phyloP scores from a whole-genome alignment of 768 basidiomycete genomes.

The Sporobolomyces pararoseus region DNA sequence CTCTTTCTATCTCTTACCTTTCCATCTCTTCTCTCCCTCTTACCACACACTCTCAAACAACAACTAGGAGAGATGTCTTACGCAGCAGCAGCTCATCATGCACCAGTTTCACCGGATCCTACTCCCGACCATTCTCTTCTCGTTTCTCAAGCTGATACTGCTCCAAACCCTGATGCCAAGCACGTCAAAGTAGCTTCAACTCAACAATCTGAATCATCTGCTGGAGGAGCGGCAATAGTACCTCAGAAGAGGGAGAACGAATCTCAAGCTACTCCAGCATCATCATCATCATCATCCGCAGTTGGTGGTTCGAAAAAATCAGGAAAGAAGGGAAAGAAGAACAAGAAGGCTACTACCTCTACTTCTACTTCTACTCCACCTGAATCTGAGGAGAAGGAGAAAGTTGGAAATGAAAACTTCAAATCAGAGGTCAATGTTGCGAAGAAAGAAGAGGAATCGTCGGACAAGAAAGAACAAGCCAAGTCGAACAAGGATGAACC shows the following conservation, averaged over 20 bases:
- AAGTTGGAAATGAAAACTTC: not conserved
- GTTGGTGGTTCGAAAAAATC: not conserved
- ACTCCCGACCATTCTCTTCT: slow-evolving; percentile 12
- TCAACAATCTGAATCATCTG: not conserved
- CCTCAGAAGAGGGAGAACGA: slow-evolving; percentile 6
- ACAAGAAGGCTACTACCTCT: not conserved
- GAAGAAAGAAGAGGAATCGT: not conserved
- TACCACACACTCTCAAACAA: not conserved
- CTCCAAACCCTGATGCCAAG: not conserved
- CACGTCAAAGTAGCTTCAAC: not conserved
- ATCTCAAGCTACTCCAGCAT: not conserved
- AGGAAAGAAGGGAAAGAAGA: slow-evolving; percentile 5
- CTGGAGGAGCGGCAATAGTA: not conserved
- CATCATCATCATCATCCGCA: not conserved
- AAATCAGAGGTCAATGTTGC: not conserved
- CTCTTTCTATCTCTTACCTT: not conserved
- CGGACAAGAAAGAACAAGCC: not conserved
- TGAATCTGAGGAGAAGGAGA: not conserved
- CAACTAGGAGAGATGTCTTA: slow-evolving; percentile 1
- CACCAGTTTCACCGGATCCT: not conserved
- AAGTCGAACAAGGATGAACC: not conserved
- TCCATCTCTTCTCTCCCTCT: not conserved
- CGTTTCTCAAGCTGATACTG: not conserved
- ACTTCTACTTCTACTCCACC: too few relatives aligned
- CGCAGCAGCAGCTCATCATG: slow-evolving; percentile 7